Evolutionary conservation across 257 asterid species (phyloP).

Genomic region (Scutellaria galericulata): DNA sequence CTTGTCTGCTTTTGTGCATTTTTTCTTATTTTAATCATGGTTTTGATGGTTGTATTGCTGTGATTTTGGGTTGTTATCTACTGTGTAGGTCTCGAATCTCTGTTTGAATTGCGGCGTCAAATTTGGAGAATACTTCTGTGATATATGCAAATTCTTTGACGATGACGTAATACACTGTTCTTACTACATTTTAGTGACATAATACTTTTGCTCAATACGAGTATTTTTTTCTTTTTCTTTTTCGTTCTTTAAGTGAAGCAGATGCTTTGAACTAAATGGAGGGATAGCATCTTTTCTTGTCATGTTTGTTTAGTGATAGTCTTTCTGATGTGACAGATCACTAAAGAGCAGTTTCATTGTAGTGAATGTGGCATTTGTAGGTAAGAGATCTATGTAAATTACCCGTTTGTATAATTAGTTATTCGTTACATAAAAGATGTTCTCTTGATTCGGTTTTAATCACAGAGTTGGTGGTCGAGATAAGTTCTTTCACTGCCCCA

Average conservation of each 20-base stretch:
- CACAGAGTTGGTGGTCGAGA: slow-evolving; percentile 93
- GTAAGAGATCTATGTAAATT: slow-evolving; percentile 46
- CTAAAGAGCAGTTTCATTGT: slow-evolving; percentile 81
- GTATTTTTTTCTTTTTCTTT: too few species aligned
- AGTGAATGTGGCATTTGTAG: slow-evolving; percentile 94
- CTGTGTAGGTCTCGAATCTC: slow-evolving; percentile 57
- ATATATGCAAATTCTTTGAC: slow-evolving; percentile 78
- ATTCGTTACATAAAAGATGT: background rate
- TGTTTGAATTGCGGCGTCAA: slow-evolving; percentile 79
- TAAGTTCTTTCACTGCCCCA: slow-evolving; percentile 83
- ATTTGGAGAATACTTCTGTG: slow-evolving; percentile 89
- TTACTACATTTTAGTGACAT: slow-evolving; percentile 27
- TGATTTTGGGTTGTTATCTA: slow-evolving; percentile 26
- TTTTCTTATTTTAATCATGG: slow-evolving; percentile 16
- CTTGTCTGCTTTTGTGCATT: background rate
- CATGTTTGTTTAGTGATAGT: slow-evolving; percentile 30
- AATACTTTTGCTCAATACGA: background rate
- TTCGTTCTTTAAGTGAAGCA: background rate
- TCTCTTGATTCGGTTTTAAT: slow-evolving; percentile 34
- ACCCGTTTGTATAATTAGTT: background rate
- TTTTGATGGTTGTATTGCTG: slow-evolving; percentile 23
- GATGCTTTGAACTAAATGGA: slow-evolving; percentile 21
- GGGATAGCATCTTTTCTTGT: slow-evolving; percentile 14
- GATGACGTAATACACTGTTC: slow-evolving; percentile 66
- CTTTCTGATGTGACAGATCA: slow-evolving; percentile 52